A percentile compares a stretch with the other conserved stretches of the same genome.
phyloP scores from a whole-genome alignment of 2,329 filamentous ascomycete genomes.

The Claviceps sp. region DNA sequence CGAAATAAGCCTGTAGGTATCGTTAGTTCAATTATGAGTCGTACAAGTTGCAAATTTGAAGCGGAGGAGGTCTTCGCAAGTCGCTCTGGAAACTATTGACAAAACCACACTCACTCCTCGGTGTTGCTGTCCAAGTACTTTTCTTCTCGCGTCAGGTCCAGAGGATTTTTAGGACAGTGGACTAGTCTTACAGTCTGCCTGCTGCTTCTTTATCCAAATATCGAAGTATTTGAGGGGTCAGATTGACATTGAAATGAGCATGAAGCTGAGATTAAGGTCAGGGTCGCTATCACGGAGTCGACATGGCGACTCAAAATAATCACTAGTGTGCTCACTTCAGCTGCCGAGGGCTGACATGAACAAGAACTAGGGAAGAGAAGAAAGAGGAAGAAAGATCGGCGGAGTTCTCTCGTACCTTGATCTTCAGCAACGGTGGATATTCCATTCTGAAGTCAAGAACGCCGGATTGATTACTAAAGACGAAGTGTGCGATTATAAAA shows the following conservation, averaged over 20 bases:
- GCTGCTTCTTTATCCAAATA: slow-evolving; percentile 53
- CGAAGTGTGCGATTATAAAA: too few relatives aligned
- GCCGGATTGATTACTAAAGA: too few relatives aligned
- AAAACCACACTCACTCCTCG: slow-evolving; percentile 40
- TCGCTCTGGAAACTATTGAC: neutral
- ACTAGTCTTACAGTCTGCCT: slow-evolving; percentile 30
- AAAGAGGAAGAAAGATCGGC: neutral
- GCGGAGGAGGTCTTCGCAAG: too few relatives aligned
- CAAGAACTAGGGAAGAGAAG: neutral
- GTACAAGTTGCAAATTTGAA: too few relatives aligned
- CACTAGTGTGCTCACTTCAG: too few relatives aligned
- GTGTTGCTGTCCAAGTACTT: slow-evolving; percentile 56
- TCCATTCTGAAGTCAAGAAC: slow-evolving; percentile 19
- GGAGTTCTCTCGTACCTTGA: slow-evolving; percentile 29
- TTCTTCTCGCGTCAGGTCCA: slow-evolving; percentile 53
- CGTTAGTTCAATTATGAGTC: too few relatives aligned
- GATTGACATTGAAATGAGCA: slow-evolving; percentile 68
- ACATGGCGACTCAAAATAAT: neutral
- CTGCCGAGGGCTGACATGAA: too few relatives aligned
- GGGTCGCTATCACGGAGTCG: neutral
- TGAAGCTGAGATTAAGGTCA: slow-evolving; percentile 43
- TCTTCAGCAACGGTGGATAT: slow-evolving; percentile 38
- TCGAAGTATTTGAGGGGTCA: slow-evolving; percentile 59
- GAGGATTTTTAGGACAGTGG: slow-evolving; percentile 46
- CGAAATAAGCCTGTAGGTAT: slow-evolving; percentile 51